Conservation (phyloP, 2,329 filamentous ascomycete genomes). For the Phyllosticta citribraziliensis region DNA sequence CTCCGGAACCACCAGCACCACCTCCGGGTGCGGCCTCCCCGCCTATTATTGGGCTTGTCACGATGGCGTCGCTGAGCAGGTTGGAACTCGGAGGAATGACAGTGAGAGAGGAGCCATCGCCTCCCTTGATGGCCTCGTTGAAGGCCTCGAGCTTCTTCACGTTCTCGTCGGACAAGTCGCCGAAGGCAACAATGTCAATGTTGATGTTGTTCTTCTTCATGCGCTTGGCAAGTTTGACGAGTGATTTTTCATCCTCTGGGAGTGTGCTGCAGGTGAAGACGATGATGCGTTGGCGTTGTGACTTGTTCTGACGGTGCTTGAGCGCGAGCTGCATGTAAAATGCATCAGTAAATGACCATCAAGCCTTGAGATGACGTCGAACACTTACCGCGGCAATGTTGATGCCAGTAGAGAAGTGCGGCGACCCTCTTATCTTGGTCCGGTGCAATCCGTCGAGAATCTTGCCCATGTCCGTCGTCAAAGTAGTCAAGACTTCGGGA, state of each 20-base stretch:
- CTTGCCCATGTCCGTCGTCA: constrained; percentile 93
- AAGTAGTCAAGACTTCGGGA: constrained; percentile 92
- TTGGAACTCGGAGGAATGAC: constrained; percentile 85
- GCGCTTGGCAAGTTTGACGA: constrained; percentile 85
- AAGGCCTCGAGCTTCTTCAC: constrained; percentile 86
- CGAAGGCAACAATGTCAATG: constrained; percentile 91
- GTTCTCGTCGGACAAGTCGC: constrained; percentile 82
- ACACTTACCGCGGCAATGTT: constrained; percentile 79
- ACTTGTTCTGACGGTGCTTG: constrained; percentile 97
- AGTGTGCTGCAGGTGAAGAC: constrained; percentile 93
- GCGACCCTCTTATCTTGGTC: constrained; percentile 84
- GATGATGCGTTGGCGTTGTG: constrained; percentile 91
- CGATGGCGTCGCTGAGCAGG: constrained; percentile 83
- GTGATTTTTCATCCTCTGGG: constrained; percentile 76
- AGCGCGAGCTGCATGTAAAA: constrained; percentile 61
- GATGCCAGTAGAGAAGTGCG: constrained; percentile 85
- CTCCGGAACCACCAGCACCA: constrained; percentile 42
- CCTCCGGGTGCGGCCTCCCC: constrained; percentile 60
- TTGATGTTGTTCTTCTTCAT: constrained; percentile 99
- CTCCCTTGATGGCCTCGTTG: constrained; percentile 84
- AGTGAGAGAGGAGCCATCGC: constrained; percentile 83
- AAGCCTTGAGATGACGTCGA: not conserved
- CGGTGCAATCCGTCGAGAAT: constrained; percentile 85
- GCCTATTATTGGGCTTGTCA: constrained; percentile 80
- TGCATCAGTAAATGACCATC: not conserved